phyloP scores from a whole-genome alignment of 202 grass and related monocot genomes.

The Cymbopogon flexuosus region DNA sequence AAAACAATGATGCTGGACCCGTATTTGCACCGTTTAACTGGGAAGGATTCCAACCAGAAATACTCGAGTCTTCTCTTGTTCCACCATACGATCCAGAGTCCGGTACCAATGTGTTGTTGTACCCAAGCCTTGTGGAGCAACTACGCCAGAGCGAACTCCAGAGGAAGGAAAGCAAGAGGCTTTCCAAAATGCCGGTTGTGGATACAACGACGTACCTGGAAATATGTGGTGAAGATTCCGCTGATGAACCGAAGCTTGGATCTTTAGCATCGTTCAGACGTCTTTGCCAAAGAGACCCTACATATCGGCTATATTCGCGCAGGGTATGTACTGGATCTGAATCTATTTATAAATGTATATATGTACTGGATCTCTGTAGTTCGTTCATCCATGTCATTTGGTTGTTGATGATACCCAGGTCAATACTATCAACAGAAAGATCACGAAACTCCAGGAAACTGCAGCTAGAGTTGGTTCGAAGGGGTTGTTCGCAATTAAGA shows the following conservation, averaged over 20 bases:
- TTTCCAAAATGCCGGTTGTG: neutral
- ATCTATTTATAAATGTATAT: neutral
- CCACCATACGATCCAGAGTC: neutral
- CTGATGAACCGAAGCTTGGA: neutral
- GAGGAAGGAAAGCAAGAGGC: neutral
- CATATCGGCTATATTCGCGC: neutral
- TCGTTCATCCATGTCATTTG: neutral
- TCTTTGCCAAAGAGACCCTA: neutral
- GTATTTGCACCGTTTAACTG: neutral
- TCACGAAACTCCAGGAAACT: constrained; percentile 2
- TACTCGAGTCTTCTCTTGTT: neutral
- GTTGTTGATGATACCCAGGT: neutral
- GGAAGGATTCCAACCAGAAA: neutral
- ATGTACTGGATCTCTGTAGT: neutral
- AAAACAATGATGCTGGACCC: neutral
- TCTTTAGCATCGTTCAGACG: neutral
- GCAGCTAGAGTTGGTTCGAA: neutral
- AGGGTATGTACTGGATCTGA: neutral
- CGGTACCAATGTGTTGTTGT: neutral
- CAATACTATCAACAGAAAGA: neutral
- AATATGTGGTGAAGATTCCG: neutral
- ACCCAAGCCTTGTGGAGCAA: neutral
- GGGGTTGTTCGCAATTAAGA: neutral
- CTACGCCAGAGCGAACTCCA: neutral
- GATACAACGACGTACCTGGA: neutral